Conservation (phyloP, 306 rosid species). For the Quercus engelmannii region DNA sequence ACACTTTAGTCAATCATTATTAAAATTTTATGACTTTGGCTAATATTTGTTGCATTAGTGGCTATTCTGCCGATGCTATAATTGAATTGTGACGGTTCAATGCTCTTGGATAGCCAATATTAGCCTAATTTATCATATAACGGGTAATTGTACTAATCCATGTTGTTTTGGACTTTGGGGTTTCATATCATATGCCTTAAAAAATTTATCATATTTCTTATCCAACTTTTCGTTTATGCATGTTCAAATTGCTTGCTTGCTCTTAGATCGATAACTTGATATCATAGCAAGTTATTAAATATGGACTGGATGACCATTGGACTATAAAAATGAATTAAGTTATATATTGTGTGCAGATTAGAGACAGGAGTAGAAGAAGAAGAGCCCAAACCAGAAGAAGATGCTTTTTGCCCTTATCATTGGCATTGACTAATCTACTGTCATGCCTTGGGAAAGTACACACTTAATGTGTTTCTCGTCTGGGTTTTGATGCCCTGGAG, state of each 20-base stretch:
- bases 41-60: not conserved
- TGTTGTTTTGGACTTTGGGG: not conserved
- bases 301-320: not conserved
- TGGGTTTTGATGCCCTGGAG: constrained; percentile 18
- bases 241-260: not conserved
- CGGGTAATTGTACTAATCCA: not conserved
- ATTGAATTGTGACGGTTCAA: not conserved
- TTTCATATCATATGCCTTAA: not conserved
- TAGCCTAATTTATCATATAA: not conserved
- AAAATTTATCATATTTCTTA: not conserved
- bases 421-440: constrained; percentile 24
- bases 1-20: not conserved
- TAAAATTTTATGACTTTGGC: not conserved
- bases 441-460: constrained; percentile 21
- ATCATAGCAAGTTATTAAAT: not conserved
- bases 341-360: not conserved
- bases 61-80: not conserved
- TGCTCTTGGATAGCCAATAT: not conserved
- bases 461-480: constrained; percentile 16
- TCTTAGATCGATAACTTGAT: not conserved
- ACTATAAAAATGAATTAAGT: not conserved
- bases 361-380: constrained; percentile 22
- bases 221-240: not conserved
- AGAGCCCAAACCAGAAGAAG: constrained; percentile 25
- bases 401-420: constrained; percentile 19